phyloP scores from a whole-genome alignment of 768 basidiomycete genomes.

The Rickenella mellea region DNA sequence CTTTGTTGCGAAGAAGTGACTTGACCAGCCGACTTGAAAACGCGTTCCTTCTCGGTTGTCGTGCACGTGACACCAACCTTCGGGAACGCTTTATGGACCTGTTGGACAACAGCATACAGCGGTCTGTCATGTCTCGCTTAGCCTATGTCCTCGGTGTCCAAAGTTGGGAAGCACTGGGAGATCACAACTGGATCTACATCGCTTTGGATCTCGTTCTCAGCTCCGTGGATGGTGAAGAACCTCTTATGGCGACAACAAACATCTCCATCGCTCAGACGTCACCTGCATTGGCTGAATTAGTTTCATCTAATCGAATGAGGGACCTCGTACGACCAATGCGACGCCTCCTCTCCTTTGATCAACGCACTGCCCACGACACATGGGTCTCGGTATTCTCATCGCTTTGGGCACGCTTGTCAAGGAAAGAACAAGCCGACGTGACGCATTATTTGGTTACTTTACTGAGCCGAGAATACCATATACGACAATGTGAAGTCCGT shows the following conservation, averaged over 20 bases:
- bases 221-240: slow-evolving; percentile 38
- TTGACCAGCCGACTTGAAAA: slow-evolving; percentile 89
- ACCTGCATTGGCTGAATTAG: slow-evolving; percentile 23
- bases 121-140: slow-evolving; percentile 70
- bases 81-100: slow-evolving; percentile 85
- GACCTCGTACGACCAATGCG: slow-evolving; percentile 70
- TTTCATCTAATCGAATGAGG: slow-evolving; percentile 34
- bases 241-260: slow-evolving; percentile 28
- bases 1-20: slow-evolving; percentile 79
- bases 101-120: slow-evolving; percentile 80
- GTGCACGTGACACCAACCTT: slow-evolving; percentile 67
- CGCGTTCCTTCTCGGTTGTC: slow-evolving; percentile 87
- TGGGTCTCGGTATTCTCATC: slow-evolving; percentile 88
- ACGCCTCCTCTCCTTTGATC: slow-evolving; percentile 74
- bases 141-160: slow-evolving; percentile 89
- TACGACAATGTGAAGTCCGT: slow-evolving; percentile 77
- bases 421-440: slow-evolving; percentile 81
- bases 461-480: slow-evolving; percentile 89
- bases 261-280: slow-evolving; percentile 26
- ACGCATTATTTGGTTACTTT: slow-evolving; percentile 85
- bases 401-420: slow-evolving; percentile 75
- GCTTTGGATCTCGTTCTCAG: slow-evolving; percentile 85
- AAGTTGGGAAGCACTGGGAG: slow-evolving; percentile 88
- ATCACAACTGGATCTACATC: slow-evolving; percentile 90
- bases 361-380: slow-evolving; percentile 63